Base-by-base conservation (phyloP, 306 rosid genomes). In the Castanea crenata region DNA sequence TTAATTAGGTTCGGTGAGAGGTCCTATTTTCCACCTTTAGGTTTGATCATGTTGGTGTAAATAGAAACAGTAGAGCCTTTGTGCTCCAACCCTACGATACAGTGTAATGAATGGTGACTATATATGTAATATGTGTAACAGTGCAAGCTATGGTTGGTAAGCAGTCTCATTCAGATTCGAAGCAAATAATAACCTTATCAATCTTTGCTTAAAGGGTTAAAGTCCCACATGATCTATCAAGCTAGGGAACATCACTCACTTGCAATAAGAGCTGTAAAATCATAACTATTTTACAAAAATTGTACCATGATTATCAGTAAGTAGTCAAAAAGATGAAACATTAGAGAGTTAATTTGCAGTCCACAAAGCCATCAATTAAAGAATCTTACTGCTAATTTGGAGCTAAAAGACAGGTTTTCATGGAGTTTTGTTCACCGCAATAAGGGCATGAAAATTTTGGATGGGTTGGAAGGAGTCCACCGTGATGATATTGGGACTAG, bases 151-250 rank as follows among this genome's bases (percentile, higher is more conserved):
- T 32, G 78, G 35, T 62, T 73, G 78, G 73, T 78, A 56, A 73
- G 76, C 73, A 54, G 70, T 85, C 87, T 54, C n/a, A 55, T 75
- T 82, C 87, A 78, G 73, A 68, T 62, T 38, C 74, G 0, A 19
- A 79, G 88, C 70, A n/a, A 77, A 82, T 84, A 61, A 80, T 73
- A 77, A 82, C 75, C 75, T 64, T 74, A 79, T 71, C 84, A 55
- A 44, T 73, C 73, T 49, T 71, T 31, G 46, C 46, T 27, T 51
- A 10, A 46, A 69, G 63, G 71, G 75, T 65, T 11, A 65, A 75
- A 81, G 69, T 78, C 86, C 79, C 76, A 49, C 64, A 79, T 61
- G 85, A 77, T 69, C 55, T 67, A 31, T 41, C 25, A 58, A n/a
- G 44, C 44, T 41, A 41, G 52, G 27, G 18, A 49, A 75, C 77